Evolutionary conservation across 257 asterid genomes (phyloP), one percentile per base, ranked within the genome.

Genomic region (Gentiana dahurica): DNA sequence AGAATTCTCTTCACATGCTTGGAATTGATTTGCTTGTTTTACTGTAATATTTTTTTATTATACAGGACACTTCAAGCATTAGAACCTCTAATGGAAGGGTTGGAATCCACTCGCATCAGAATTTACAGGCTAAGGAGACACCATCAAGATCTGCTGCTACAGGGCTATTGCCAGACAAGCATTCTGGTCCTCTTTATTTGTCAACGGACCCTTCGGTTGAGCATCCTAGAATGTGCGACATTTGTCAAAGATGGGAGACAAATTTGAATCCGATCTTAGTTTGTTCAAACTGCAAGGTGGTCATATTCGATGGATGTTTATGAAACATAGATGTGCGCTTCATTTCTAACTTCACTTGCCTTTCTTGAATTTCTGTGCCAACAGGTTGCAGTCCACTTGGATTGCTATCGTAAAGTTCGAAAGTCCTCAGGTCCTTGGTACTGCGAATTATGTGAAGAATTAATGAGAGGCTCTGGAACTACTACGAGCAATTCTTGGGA

Each of bases 311-410:
- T 36, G 15, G 36, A 4, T 8, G 5, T 57, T 60, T 10, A 12
- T 34, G 12, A 7, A 24, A 32, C 43, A 11, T 32, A 58, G 51
- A 36, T 35, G 37, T 37, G 49, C 53, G 47, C 39, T 15, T 11
- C 3, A 12, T 38, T 44, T 58, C 32, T 4, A 49, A 43, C 43
- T n/a, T 32, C 45, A 12, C 38, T 36, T 5, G 9, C 53, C 34
- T 32, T 45, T 34, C 59, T 33, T 32, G 13, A 34, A 12, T 47
- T 59, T 5, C 48, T 62, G 39, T 46, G 44, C 52, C 59, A 54
- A 43, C 77, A 92, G 99, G 91, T 88, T 72, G 78, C 94, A n/a
- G 95, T 88, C 66, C 99, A 92, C 79, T 71, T 92, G 81, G 94
- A 92, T 76, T 92, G 99, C 78, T 92, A 92, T 59, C 79, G 88